Evolutionary conservation across 176 grass and related monocot species (phyloP), one percentile per base, ranked within the genome.

Genomic region (Alopecurus myosuroides): DNA sequence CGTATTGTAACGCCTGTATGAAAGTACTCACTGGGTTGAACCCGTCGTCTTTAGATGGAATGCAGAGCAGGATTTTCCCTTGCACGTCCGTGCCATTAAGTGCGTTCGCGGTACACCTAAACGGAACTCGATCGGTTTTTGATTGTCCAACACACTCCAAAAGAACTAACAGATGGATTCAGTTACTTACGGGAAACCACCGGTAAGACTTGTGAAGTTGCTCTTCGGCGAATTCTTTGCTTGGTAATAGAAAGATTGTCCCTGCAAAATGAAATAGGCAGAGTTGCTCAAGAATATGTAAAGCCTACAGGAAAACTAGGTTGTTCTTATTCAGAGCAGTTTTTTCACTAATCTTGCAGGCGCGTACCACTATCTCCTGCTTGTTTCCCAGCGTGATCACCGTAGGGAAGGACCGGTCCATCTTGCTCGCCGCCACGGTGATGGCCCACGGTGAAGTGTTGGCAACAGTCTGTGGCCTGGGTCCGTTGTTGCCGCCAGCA

Each of bases 361-460:
- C 19, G 2, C 8, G 0, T 84, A 89, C 87, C 45, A 85, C 44
- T 9, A 88, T 56, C 3, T 42, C 23, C 7, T 65, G 76, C 34
- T 56, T 74, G 87, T 88, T 84, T 22, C 87, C 87, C 26, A 88
- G 45, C 2, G 55, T 80, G 45, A 88, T 74, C 14, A 46, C 34
- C 0, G 81, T 88, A 4, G 67, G 87, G 3, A 80, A 88, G 0
- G 81, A 88, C 15, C 81, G 76, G 67, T 88, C 87, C 0, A 84
- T 55, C 67, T 35, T 84, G 76, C 67, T 88, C 1, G 81, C 81
- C 0, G 67, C 87, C 0, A 84, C 87, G 6, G 87, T 88, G 57
- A 88, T 84, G 75, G 64, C 87, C 87, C 81, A 88, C 0, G 87
- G 81, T 11, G 75, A 82, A 0, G 42, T 88, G 19, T 88, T 88